Conservation (phyloP, 805 yeast species). For the Pichia kluyveri region DNA sequence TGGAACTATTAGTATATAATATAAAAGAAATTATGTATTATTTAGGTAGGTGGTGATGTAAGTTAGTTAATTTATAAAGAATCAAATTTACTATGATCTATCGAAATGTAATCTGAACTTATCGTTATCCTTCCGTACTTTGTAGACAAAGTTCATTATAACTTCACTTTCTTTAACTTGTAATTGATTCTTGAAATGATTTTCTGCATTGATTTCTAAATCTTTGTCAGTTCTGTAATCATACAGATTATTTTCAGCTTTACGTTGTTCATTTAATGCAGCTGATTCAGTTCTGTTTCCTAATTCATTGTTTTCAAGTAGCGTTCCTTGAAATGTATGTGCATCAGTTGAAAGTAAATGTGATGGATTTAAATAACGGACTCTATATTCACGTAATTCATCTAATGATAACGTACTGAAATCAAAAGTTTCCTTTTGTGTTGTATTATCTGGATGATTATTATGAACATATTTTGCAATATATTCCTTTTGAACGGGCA, state of each 20-base stretch:
- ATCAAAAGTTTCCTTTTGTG: slow-evolving; percentile 52
- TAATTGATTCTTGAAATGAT: slow-evolving; percentile 49
- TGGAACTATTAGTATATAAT: slow-evolving; percentile 1
- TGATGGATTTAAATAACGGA: slow-evolving; percentile 31
- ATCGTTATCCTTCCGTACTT: slow-evolving; percentile 58
- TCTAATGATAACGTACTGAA: slow-evolving; percentile 55
- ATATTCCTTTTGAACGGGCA: slow-evolving; percentile 62
- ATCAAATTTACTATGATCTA: slow-evolving; percentile 6
- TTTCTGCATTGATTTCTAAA: slow-evolving; percentile 22
- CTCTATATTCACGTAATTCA: slow-evolving; percentile 62
- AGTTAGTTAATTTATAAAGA: no score
- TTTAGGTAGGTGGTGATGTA: no score
- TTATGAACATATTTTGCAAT: slow-evolving; percentile 61
- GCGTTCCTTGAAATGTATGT: slow-evolving; percentile 58
- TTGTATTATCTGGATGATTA: slow-evolving; percentile 58
- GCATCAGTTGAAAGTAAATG: slow-evolving; percentile 44
- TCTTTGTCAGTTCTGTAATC: slow-evolving; percentile 24
- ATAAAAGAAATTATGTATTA: not conserved
- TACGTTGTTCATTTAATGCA: slow-evolving; percentile 20
- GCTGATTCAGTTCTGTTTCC: slow-evolving; percentile 57
- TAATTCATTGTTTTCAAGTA: slow-evolving; percentile 52
- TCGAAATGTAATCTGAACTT: slow-evolving; percentile 32
- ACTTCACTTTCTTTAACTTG: slow-evolving; percentile 75
- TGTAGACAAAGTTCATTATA: slow-evolving; percentile 80
- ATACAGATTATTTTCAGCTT: slow-evolving; percentile 19